These are phyloP conservation scores for Thraustochytrium sp. DNA, from an alignment of 352 stramenopile species.

Conservation along the genomic window DNA sequence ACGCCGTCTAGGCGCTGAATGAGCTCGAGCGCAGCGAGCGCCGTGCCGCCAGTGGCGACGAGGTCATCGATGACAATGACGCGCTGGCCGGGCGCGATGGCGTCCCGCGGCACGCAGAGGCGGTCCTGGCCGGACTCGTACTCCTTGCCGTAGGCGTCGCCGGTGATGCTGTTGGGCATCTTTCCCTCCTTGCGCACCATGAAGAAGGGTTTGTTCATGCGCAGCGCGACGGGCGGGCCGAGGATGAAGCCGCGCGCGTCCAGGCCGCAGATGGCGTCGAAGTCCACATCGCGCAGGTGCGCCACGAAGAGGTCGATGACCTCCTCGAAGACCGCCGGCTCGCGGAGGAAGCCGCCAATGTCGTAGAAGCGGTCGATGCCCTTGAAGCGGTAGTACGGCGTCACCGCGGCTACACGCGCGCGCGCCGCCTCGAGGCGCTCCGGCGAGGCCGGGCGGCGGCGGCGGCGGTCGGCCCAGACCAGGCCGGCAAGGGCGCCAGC, in stretches of 20 bases:
- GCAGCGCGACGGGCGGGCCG: constrained; percentile 83
- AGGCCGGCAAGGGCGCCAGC: background rate
- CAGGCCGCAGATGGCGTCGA: constrained; percentile 81
- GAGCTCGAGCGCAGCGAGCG: constrained; percentile 12
- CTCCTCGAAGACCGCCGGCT: constrained; percentile 56
- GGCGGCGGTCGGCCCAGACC: background rate
- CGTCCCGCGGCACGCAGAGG: constrained; percentile 73
- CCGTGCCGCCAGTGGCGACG: constrained; percentile 82
- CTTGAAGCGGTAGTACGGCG: constrained; percentile 93
- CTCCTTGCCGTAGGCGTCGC: constrained; percentile 85
- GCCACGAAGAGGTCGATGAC: constrained; percentile 86
- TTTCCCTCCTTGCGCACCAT: constrained; percentile 97
- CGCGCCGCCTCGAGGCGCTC: background rate
- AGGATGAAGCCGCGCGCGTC: constrained; percentile 95
- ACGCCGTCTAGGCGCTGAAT: background rate
- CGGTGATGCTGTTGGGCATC: constrained; percentile 87
- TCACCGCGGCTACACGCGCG: constrained; percentile 65
- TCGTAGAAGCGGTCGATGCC: constrained; percentile 92
- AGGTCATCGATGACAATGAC: constrained; percentile 96
- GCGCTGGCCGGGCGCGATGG: constrained; percentile 65
- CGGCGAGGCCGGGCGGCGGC: background rate
- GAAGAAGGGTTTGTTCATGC: constrained; percentile 93
- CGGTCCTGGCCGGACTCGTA: constrained; percentile 70
- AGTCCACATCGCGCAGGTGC: constrained; percentile 59
- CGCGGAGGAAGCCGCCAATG: constrained; percentile 63